Conservation (phyloP, 768 basidiomycete genomes). For the Boletus tomentosulus region DNA sequence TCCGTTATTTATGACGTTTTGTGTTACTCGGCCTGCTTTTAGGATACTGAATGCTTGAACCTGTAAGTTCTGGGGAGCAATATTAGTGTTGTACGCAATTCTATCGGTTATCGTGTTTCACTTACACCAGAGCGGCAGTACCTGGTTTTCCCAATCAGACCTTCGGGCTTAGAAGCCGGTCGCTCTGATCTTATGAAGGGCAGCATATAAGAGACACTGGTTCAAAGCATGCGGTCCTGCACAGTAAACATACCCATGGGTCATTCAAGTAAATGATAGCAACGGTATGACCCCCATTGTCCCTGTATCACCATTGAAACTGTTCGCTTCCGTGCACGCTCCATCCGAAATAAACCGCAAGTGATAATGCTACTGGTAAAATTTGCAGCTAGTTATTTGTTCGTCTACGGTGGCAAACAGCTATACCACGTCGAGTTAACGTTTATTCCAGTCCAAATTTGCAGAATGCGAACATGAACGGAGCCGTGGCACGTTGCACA, state of each 20-base stretch:
- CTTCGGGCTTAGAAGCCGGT: not conserved
- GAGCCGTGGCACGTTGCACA: no score
- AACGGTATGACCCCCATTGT: no score
- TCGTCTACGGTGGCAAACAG: no score
- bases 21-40: not conserved
- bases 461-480: no score
- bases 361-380: no score
- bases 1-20: not conserved
- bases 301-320: not conserved
- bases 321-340: not conserved
- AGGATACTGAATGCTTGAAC: not conserved
- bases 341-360: no score
- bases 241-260: not conserved
- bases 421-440: no score
- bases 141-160: not conserved
- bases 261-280: no score
- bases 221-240: not conserved
- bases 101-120: not conserved
- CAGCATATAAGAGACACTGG: not conserved
- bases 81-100: not conserved
- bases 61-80: not conserved
- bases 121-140: not conserved
- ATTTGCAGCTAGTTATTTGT: no score
- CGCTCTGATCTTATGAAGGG: not conserved
- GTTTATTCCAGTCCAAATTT: no score